Conservation (phyloP, 305 asterid species). For the Withania somnifera region DNA sequence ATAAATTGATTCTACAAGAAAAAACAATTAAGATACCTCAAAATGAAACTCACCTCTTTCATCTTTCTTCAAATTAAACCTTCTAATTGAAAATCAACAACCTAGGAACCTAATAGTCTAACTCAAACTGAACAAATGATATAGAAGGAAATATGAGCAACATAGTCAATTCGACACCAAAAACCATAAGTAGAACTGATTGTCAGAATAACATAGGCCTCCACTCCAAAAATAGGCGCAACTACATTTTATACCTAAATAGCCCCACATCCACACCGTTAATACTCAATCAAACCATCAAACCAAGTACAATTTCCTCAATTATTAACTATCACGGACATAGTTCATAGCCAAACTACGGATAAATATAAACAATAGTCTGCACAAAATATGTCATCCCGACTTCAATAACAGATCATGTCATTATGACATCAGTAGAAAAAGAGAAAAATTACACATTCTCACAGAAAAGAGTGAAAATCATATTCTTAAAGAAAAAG, state of each 20-base stretch:
- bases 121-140: too few relatives aligned
- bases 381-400: neutral
- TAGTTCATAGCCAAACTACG: neutral
- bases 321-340: neutral
- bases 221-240: neutral
- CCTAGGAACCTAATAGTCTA: too few relatives aligned
- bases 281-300: neutral
- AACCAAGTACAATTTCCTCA: neutral
- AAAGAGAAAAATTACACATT: neutral
- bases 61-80: neutral
- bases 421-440: neutral
- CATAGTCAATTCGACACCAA: neutral
- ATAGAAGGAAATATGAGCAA: too few relatives aligned
- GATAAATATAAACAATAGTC: neutral
- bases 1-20: neutral
- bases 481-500: neutral
- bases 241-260: neutral
- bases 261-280: neutral
- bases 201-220: neutral
- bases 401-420: neutral
- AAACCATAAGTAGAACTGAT: neutral
- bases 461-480: neutral
- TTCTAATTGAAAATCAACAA: neutral
- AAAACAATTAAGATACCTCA: neutral
- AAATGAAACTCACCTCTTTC: neutral